Evolutionary conservation across 768 basidiomycete species (phyloP), one percentile per base, ranked within the genome.

Genomic region (Termitomyces sp.): DNA sequence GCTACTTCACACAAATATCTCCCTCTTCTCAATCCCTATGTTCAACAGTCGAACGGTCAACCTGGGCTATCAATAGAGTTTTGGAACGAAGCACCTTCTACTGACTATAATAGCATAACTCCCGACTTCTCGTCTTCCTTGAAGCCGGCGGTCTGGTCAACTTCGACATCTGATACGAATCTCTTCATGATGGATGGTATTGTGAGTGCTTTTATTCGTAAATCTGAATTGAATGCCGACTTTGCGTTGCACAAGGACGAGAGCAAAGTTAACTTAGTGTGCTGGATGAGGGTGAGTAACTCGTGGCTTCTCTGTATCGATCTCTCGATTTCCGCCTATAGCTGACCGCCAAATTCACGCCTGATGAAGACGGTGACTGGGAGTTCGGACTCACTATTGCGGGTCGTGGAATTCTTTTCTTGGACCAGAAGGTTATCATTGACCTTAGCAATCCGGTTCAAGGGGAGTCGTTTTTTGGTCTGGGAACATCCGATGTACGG

Each of bases 281-380:
- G 77, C 65, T 72, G 72, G 68, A 66, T 78, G 61, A 65, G 76
- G 56, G 72, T 84, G 69, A 62, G 73, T 60, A 33, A 24, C 20
- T 24, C 18, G 36, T 36, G 57, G 36, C 5, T 42, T 35, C n/a
- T 20, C n/a, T 50, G n/a, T 16, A 30, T 26, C 22, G 35, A 51
- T 24, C 45, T 20, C 48, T 54, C 10, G 59, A 49, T 30, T 43
- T 46, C 54, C 2, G 18, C n/a, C 32, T 30, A 45, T 42, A 80
- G 77, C 77, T 74, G 50, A 70, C 72, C 6, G 68, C 77, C 6
- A 74, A 65, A 33, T 80, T 84, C 67, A 68, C 71, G 32, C 83
- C 82, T 38, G 75, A 83, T 64, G 74, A 82, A 73, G 67, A 75
- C 66, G 74, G 81, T 24, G 73, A 82, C 64, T 76, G 79, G 73